Conservation (phyloP, 495 filamentous ascomycete species). For the Penicillium atrosanguineum region DNA sequence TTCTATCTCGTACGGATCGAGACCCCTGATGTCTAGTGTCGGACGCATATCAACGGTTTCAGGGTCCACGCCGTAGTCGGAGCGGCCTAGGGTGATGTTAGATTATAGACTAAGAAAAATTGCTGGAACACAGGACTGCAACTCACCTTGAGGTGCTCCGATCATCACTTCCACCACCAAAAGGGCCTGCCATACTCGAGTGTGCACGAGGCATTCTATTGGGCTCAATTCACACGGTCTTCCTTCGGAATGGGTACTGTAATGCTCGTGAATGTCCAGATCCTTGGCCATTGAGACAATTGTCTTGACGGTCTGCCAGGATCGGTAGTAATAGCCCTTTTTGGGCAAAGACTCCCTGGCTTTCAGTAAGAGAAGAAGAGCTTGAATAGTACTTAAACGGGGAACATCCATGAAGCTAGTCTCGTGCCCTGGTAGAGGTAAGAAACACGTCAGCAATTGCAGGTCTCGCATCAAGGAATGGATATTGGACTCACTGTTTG, state of each 20-base stretch:
- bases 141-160: slow-evolving; percentile 85
- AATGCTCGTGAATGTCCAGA: slow-evolving; percentile 86
- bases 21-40: slow-evolving; percentile 58
- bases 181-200: slow-evolving; percentile 86
- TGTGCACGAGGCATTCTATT: slow-evolving; percentile 79
- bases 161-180: slow-evolving; percentile 90
- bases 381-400: slow-evolving; percentile 90
- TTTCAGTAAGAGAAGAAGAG: slow-evolving; percentile 82
- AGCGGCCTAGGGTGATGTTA: slow-evolving; percentile 61
- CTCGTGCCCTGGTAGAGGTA: slow-evolving; percentile 65
- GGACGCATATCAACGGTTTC: slow-evolving; percentile 76
- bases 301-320: slow-evolving; percentile 95
- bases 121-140: neutral
- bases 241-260: slow-evolving; percentile 69
- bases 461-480: no score
- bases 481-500: slow-evolving; percentile 64
- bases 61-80: slow-evolving; percentile 71
- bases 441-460: slow-evolving; percentile 22
- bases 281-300: slow-evolving; percentile 92
- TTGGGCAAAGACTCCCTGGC: slow-evolving; percentile 88
- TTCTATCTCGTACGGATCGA: slow-evolving; percentile 74
- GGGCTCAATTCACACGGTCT: slow-evolving; percentile 63
- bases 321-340: slow-evolving; percentile 94
- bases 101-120: slow-evolving; percentile 7
- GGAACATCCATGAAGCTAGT: slow-evolving; percentile 96